phyloP scores from a whole-genome alignment of 768 basidiomycete genomes.

The Lactifluus rugatus region DNA sequence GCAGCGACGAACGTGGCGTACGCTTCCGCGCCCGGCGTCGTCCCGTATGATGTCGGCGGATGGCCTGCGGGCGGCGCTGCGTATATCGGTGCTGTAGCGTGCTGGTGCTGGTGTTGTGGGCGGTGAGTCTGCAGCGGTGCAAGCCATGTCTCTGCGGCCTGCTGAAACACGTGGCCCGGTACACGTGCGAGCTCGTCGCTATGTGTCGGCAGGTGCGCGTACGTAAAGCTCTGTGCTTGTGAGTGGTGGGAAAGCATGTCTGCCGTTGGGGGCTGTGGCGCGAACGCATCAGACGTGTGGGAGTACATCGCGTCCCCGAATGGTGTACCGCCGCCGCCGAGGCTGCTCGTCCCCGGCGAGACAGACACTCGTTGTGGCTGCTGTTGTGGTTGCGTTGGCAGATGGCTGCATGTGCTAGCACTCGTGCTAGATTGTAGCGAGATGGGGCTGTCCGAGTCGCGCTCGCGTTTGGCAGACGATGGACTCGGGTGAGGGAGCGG shows the following conservation, averaged over 20 bases:
- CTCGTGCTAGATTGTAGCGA: constrained; percentile 4
- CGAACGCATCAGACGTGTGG: background rate
- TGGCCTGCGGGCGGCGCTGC: background rate
- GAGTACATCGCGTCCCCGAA: constrained; percentile 7
- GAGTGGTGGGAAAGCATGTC: background rate
- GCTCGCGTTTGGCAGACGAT: constrained; percentile 47
- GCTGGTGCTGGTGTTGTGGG: constrained; percentile 3
- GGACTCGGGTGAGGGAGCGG: constrained; percentile 54
- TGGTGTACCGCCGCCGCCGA: constrained; percentile 4
- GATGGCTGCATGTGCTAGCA: background rate
- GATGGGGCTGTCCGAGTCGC: constrained; percentile 44
- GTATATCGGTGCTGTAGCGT: background rate
- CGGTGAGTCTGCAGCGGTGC: background rate
- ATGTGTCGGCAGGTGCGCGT: constrained; percentile 12
- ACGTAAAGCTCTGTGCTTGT: constrained; percentile 6
- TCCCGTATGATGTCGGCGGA: constrained; percentile 2
- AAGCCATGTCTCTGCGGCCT: constrained; percentile 2
- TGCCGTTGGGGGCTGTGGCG: background rate
- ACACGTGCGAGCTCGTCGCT: constrained; percentile 17
- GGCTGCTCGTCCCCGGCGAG: constrained; percentile 10
- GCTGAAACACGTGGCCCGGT: constrained; percentile 6
- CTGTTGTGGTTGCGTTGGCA: background rate
- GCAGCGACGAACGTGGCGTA: constrained; percentile 3
- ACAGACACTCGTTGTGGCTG: constrained; percentile 1
- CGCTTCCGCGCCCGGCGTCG: background rate